Evolutionary conservation across 768 basidiomycete species (phyloP), one percentile per base, ranked within the genome.

Genomic region (Boletus coccyginus): DNA sequence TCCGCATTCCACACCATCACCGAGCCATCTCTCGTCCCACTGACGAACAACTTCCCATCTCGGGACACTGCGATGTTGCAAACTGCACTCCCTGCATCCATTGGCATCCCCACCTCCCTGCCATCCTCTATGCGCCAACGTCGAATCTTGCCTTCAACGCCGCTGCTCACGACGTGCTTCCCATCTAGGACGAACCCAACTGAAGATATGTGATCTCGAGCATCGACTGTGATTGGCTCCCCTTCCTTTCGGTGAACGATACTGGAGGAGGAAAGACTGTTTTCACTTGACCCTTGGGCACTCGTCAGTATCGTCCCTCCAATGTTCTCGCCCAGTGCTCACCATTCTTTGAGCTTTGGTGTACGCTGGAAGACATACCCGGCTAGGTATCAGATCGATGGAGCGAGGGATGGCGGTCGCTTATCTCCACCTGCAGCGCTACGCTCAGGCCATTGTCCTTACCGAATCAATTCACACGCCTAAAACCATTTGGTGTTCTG

Each of bases 1-100:
- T 50, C 24, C 4, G 39, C 39, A n/a, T 53, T 29, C 59, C 56
- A 58, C 19, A 60, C 56, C 1, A 2, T 40, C 19, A 58, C 42
- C 40, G 14, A 3, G 21, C 56, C 59, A 16, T 7, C 11, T 0
- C 1, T 0, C 13, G 19, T 31, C 24, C 51, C 59, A 13, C 21
- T 10, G 1, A 39, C 56, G 19, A 59, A 5, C 52, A 45, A 52
- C 35, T 39, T 42, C 7, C 50, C 57, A 12, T 52, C 46, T 3
- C 2, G 41, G 11, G 60, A 61, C 31, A 40, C 50, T 3, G 41
- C 24, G 13, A 50, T 13, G n/a, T 16, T 6, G 39, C 7, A 7
- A 27, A 50, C 5, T 14, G 2, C 0, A 11, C 3, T 2, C 6
- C 38, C 32, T 5, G 14, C 13, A 8, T 41, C 19, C 42, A 60